These are phyloP conservation scores for Tolypocladium inflatum DNA, from an alignment of 2,329 filamentous ascomycete genomes.

Conservation along the genomic window DNA sequence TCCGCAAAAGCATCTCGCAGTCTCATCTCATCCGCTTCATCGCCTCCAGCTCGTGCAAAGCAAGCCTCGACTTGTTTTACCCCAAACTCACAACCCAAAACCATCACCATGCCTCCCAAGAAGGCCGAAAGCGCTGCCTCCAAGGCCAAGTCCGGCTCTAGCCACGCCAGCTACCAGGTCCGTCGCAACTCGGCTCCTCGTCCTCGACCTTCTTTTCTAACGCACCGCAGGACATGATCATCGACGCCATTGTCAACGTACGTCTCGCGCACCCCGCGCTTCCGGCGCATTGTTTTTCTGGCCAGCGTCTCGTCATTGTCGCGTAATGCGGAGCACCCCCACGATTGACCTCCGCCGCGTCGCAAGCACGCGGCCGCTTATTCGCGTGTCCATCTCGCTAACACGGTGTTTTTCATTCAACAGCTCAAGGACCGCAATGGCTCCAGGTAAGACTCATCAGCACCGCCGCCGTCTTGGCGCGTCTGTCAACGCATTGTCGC, in stretches of 20 bases:
- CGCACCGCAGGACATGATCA: constrained; percentile 48
- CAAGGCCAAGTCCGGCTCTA: constrained; percentile 39
- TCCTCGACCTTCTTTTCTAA: constrained; percentile 11
- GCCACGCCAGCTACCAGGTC: constrained; percentile 52
- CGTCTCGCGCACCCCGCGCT: constrained; percentile 24
- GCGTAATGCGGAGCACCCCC: neutral
- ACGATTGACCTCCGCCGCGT: neutral
- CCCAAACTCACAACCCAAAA: constrained; percentile 12
- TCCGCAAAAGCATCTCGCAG: constrained; percentile 7
- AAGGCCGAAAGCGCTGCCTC: constrained; percentile 33
- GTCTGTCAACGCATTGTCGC: constrained; percentile 2
- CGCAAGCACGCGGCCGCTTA: neutral
- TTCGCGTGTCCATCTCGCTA: constrained; percentile 16
- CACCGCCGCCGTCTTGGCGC: neutral
- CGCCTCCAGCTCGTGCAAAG: constrained; percentile 11
- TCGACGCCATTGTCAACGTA: constrained; percentile 52
- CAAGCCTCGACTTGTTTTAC: constrained; percentile 13
- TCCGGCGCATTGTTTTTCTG: constrained; percentile 25
- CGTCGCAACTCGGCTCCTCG: constrained; percentile 14
- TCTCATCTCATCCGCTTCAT: constrained; percentile 7
- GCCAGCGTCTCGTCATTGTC: constrained; percentile 12
- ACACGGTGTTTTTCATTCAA: constrained; percentile 22
- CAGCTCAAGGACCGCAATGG: constrained; percentile 56
- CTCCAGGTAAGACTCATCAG: constrained; percentile 26
- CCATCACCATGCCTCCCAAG: constrained; percentile 49